phyloP scores from a whole-genome alignment of 768 basidiomycete species.

The Podaxis sp. region DNA sequence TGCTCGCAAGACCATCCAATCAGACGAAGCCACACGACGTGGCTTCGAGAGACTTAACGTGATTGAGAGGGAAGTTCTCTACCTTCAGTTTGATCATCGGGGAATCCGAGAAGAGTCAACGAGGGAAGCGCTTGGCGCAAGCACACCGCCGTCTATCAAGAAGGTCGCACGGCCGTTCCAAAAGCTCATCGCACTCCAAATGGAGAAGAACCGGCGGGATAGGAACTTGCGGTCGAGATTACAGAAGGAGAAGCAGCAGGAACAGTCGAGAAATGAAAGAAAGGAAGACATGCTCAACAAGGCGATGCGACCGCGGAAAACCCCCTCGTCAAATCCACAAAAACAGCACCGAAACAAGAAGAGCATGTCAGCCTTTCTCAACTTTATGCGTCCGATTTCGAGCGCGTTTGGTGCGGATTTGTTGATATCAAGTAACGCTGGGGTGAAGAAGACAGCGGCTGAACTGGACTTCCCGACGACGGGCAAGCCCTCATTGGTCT shows the following conservation, averaged over 20 bases:
- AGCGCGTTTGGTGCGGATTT: constrained; percentile 75
- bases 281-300: constrained; percentile 72
- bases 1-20: constrained; percentile 37
- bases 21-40: constrained; percentile 55
- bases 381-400: constrained; percentile 85
- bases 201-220: constrained; percentile 82
- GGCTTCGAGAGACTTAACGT: constrained; percentile 75
- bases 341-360: constrained; percentile 86
- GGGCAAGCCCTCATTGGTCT: constrained; percentile 71
- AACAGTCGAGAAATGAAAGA: constrained; percentile 67
- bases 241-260: constrained; percentile 70
- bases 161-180: constrained; percentile 65
- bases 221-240: constrained; percentile 62
- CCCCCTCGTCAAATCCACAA: constrained; percentile 39
- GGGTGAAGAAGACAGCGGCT: constrained; percentile 53
- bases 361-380: constrained; percentile 82
- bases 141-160: constrained; percentile 43
- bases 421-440: constrained; percentile 28
- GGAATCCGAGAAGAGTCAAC: constrained; percentile 72
- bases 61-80: constrained; percentile 65
- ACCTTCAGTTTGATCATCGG: constrained; percentile 64
- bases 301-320: constrained; percentile 62
- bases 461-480: constrained; percentile 72
- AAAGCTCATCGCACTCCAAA: constrained; percentile 55
- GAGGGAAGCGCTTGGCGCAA: constrained; percentile 47